These are phyloP conservation scores for Protea cynaroides DNA, from an alignment of 164 flowering plant genomes.

Conservation along the genomic window DNA sequence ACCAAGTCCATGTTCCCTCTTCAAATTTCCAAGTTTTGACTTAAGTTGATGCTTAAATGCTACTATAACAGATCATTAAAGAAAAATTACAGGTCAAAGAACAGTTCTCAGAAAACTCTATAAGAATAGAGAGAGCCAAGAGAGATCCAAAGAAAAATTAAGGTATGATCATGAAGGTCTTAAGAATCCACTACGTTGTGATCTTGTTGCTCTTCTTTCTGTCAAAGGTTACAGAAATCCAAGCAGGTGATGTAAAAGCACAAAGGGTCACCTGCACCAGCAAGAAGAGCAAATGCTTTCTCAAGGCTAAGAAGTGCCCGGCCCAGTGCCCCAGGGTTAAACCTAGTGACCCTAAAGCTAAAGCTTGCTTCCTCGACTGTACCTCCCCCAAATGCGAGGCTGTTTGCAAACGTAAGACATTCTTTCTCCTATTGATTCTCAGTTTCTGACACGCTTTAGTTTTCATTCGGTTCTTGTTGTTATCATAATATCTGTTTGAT, in stretches of 20 bases:
- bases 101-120: conserved; percentile 8
- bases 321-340: conserved; percentile 21
- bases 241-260: conserved; percentile 7
- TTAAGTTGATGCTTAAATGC: not conserved
- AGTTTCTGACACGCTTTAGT: not conserved
- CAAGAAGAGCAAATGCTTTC: conserved; percentile 20
- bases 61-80: too few species aligned
- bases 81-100: too few species aligned
- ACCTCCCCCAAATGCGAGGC: conserved; percentile 31
- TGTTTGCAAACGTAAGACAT: conserved; percentile 32
- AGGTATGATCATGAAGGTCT: conserved; percentile 1
- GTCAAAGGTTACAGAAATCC: not conserved
- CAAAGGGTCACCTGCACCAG: conserved; percentile 15
- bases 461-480: not conserved
- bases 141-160: not conserved
- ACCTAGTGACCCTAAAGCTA: conserved; percentile 24
- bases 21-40: conserved; percentile 4
- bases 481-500: not conserved
- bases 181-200: conserved; percentile 6
- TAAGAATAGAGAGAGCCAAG: not conserved
- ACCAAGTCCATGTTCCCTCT: conserved; percentile 12
- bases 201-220: conserved; percentile 12
- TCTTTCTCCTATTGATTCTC: not conserved
- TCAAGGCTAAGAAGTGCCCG: conserved; percentile 20
- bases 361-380: conserved; percentile 32